phyloP scores from a whole-genome alignment of 257 asterid species.

The Fraxinus americana region DNA sequence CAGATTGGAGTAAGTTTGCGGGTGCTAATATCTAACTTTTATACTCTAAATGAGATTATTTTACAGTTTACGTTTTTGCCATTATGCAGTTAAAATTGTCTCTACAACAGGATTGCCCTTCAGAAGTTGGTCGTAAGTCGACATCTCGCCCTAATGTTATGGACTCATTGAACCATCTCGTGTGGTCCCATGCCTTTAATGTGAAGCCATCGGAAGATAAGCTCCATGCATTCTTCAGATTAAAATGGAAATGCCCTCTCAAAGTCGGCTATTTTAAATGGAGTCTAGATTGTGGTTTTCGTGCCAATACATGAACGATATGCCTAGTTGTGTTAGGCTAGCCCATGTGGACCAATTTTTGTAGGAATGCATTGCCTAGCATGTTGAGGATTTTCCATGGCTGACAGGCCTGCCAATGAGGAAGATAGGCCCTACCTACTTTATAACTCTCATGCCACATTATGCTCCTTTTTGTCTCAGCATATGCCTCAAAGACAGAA shows the following conservation, averaged over 20 bases:
- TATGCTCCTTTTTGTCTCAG: not conserved
- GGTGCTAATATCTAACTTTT: not conserved
- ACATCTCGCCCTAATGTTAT: not conserved
- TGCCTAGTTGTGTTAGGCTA: not conserved
- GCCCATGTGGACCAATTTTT: not conserved
- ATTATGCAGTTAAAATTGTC: slow-evolving; percentile 21
- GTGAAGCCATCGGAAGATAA: not conserved
- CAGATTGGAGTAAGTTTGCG: not conserved
- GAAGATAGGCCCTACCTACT: not conserved
- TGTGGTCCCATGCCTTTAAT: not conserved
- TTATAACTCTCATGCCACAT: too few species aligned
- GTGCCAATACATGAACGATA: too few species aligned
- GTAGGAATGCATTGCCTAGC: not conserved
- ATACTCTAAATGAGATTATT: not conserved
- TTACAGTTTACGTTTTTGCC: not conserved
- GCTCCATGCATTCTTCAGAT: slow-evolving; percentile 18
- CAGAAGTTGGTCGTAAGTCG: slow-evolving; percentile 23
- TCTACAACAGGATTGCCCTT: slow-evolving; percentile 13
- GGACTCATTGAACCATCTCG: not conserved
- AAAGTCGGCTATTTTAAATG: slow-evolving; percentile 21
- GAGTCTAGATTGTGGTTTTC: not conserved
- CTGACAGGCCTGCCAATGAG: not conserved
- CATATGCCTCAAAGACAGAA: not conserved
- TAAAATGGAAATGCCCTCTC: slow-evolving; percentile 38
- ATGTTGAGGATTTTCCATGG: not conserved